A percentile compares a stretch with the other conserved stretches of the same genome.
These are phyloP conservation scores for Colletotrichum gigasporum DNA, from an alignment of 2,329 filamentous ascomycete genomes.

Conservation along the genomic window DNA sequence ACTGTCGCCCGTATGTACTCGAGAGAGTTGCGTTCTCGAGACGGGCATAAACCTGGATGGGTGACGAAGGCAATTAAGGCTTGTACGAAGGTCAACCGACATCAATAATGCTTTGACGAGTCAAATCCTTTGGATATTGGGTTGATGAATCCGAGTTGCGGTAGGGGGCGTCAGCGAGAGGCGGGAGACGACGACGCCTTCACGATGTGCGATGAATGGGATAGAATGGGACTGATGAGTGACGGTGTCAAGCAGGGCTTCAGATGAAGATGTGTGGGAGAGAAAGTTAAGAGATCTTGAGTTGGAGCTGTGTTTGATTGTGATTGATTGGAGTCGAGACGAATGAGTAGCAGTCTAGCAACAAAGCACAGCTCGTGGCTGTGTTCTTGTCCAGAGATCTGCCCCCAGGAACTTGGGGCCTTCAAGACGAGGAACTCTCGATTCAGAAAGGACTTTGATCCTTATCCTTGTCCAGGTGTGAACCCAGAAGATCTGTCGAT, in stretches of 20 bases:
- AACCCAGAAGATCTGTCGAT: slow-evolving; percentile 16
- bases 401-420: slow-evolving; percentile 31
- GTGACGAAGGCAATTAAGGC: slow-evolving; percentile 65
- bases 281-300: background rate
- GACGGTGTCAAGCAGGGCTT: slow-evolving; percentile 7
- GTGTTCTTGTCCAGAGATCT: slow-evolving; percentile 33
- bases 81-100: slow-evolving; percentile 66
- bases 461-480: slow-evolving; percentile 24
- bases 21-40: slow-evolving; percentile 64
- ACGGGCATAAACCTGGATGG: slow-evolving; percentile 66
- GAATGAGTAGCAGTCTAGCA: slow-evolving; percentile 33
- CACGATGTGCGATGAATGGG: slow-evolving; percentile 19
- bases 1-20: slow-evolving; percentile 66
- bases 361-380: slow-evolving; percentile 29
- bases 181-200: slow-evolving; percentile 21
- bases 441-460: slow-evolving; percentile 23
- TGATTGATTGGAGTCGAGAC: slow-evolving; percentile 18
- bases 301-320: slow-evolving; percentile 1
- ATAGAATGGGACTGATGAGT: background rate
- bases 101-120: slow-evolving; percentile 58
- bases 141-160: slow-evolving; percentile 16
- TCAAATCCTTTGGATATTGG: slow-evolving; percentile 30
- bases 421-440: slow-evolving; percentile 25
- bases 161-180: slow-evolving; percentile 16
- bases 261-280: slow-evolving; percentile 3